Evolutionary conservation across 2,329 filamentous ascomycete species (phyloP), one percentile per base, ranked within the genome.

Genomic region (Alternaria viburni): DNA sequence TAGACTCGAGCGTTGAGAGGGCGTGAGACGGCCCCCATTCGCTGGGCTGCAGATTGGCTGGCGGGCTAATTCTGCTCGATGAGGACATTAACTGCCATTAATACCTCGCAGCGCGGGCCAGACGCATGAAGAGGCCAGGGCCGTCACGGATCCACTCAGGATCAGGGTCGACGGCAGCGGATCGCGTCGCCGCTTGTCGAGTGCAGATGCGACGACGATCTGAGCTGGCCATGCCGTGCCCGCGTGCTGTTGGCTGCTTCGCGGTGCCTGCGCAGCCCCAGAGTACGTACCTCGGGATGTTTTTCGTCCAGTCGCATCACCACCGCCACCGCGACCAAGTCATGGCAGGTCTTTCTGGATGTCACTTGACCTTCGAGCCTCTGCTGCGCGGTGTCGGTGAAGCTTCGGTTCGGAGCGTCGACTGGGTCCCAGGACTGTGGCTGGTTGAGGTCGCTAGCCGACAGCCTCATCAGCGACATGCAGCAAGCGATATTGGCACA

Each of bases 81-180:
- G n/a, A 28, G 71, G 70, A 59, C 66, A 55, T 15, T 10, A 69
- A 72, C 68, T 70, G 69, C 74, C 74, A 77, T 77, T 78, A 79
- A 78, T 78, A 77, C 64, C 65, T 28, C 69, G 46, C 36, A 44
- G 23, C 54, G 15, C 57, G 63, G 67, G 62, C 60, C 59, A 71
- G 58, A 54, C 25, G 54, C 57, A 54, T 62, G 67, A 69, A 52
- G 62, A 62, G 61, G 64, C 62, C 65, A 69, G 70, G 65, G 66
- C 64, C 66, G 28, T 28, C 30, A 54, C 43, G 54, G 62, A 36
- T 59, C 59, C 62, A 55, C 62, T 58, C 46, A 54, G 25, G 59
- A 62, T 41, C 49, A 62, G 58, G 62, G 61, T 62, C 68, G 66
- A 69, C 67, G 70, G 68, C 70, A 68, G 64, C 62, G 64, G 61